Evolutionary conservation across 1,284 basidiomycete species (phyloP).

Genomic region (Nidula niveotomentosa): DNA sequence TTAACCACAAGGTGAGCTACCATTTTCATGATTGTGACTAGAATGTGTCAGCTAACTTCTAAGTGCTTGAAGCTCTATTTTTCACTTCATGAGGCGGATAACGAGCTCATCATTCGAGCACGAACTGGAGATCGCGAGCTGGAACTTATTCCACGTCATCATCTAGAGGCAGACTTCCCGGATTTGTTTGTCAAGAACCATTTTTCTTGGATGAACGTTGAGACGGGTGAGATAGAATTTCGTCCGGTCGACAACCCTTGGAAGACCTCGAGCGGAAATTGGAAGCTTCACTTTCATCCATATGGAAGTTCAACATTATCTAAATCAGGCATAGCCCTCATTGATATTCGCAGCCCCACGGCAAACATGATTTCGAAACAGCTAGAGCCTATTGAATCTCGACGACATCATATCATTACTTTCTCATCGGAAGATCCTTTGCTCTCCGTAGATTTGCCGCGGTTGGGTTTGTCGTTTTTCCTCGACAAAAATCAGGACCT

Average conservation of each 20-base stretch:
- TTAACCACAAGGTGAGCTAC: neutral
- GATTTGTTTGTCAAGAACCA: constrained; percentile 26
- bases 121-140: constrained; percentile 11
- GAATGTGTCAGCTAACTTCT: no score
- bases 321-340: neutral
- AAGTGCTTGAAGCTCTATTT: constrained; percentile 14
- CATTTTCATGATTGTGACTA: neutral
- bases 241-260: constrained; percentile 27
- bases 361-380: neutral
- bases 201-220: constrained; percentile 38
- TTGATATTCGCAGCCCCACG: constrained; percentile 4
- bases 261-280: constrained; percentile 10
- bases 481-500: constrained; percentile 20
- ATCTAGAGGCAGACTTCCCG: constrained; percentile 36
- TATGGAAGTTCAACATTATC: constrained; percentile 14
- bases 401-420: neutral
- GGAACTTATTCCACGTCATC: constrained; percentile 34
- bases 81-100: constrained; percentile 13
- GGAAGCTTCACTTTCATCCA: constrained; percentile 1
- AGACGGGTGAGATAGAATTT: constrained; percentile 30
- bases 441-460: constrained; percentile 21
- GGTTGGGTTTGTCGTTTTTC: constrained; percentile 37
- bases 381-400: neutral
- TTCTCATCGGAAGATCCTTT: neutral
- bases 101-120: constrained; percentile 27